A percentile compares a stretch with the other conserved stretches of the same genome.
These are phyloP conservation scores for Diaporthe amygdali DNA, from an alignment of 2,329 filamentous ascomycete species.

Conservation along the genomic window DNA sequence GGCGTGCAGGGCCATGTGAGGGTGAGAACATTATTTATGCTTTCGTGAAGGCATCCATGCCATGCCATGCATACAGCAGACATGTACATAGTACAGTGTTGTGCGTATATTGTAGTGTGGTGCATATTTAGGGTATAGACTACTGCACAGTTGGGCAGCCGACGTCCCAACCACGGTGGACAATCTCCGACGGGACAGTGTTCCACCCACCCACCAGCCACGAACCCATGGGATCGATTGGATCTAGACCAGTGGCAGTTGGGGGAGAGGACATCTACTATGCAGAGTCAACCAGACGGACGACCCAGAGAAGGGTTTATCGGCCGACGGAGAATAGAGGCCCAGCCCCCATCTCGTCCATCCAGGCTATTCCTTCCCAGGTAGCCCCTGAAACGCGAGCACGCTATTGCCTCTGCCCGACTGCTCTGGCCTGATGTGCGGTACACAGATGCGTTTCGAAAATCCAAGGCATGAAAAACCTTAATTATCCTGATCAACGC, in stretches of 20 bases:
- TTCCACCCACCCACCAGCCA: background rate
- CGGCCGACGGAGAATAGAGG: constrained; percentile 5
- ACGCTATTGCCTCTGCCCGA: background rate
- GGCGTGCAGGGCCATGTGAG: background rate
- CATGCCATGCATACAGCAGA: no score
- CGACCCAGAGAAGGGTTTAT: background rate
- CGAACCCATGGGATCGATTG: background rate
- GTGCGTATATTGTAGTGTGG: no score
- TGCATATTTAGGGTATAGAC: no score
- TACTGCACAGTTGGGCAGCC: no score
- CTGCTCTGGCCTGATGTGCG: constrained; percentile 10
- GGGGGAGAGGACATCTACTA: no score
- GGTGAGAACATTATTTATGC: background rate
- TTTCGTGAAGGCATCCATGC: background rate
- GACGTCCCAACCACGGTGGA: no score
- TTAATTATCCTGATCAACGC: constrained; percentile 16
- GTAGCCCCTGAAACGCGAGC: background rate
- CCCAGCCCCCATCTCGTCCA: background rate
- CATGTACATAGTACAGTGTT: background rate
- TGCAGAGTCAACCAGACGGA: background rate
- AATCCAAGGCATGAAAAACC: constrained; percentile 18
- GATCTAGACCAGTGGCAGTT: constrained; percentile 1
- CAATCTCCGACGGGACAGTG: constrained; percentile 1
- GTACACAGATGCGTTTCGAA: constrained; percentile 17
- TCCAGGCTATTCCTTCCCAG: background rate